Evolutionary conservation across 768 basidiomycete species (phyloP).

Genomic region (Serendipita sp.): DNA sequence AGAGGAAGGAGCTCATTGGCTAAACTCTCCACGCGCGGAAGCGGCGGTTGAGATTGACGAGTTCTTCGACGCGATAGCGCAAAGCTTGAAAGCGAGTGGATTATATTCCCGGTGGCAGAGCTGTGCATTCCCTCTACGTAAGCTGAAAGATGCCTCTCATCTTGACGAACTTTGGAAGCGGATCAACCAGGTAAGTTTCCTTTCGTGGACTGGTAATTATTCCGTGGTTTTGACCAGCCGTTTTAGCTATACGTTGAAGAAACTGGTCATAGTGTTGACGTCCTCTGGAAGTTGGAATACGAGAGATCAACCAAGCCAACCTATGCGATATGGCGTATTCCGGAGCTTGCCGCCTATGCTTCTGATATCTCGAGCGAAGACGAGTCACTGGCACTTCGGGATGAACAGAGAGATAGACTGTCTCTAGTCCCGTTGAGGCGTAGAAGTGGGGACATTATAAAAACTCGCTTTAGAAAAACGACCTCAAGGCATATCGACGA

Average conservation of each 20-base stretch:
- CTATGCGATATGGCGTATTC: conserved; percentile 33
- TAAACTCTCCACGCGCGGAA: conserved; percentile 16
- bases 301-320: conserved; percentile 36
- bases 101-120: background rate
- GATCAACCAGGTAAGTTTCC: conserved; percentile 11
- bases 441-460: background rate
- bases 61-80: conserved; percentile 53
- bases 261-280: conserved; percentile 30
- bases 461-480: background rate
- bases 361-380: background rate
- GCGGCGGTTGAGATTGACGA: conserved; percentile 32
- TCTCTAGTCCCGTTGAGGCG: background rate
- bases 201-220: conserved; percentile 11
- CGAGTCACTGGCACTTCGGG: background rate
- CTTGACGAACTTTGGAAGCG: conserved; percentile 13
- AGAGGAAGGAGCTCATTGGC: conserved; percentile 37
- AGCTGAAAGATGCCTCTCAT: conserved; percentile 22
- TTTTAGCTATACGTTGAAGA: background rate
- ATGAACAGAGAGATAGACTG: background rate
- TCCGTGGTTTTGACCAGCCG: background rate
- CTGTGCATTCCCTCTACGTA: conserved; percentile 32
- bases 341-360: conserved; percentile 12
- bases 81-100: background rate
- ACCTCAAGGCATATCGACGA: conserved; percentile 23
- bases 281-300: conserved; percentile 44